Conservation (phyloP, 2,329 filamentous ascomycete genomes). For the Chaetomiaceae sp. region DNA sequence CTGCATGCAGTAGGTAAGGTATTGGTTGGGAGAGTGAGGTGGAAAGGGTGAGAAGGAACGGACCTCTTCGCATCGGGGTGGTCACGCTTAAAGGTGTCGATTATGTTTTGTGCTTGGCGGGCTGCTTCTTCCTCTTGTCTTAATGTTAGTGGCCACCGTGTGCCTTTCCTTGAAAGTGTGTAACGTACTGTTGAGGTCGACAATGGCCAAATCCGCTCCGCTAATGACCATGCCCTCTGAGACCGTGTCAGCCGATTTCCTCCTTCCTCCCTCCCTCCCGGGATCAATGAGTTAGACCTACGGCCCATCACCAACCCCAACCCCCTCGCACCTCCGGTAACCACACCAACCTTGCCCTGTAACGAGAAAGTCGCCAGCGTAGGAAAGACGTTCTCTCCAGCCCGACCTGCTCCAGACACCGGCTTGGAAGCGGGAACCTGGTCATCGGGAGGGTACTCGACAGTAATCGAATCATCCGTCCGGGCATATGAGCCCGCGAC, state of each 20-base stretch:
- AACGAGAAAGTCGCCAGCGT: conserved; percentile 84
- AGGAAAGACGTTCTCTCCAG: conserved; percentile 73
- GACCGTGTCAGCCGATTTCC: not conserved
- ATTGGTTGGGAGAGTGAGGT: not conserved
- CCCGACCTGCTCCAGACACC: conserved; percentile 63
- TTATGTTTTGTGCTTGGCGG: conserved; percentile 67
- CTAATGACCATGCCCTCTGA: conserved; percentile 75
- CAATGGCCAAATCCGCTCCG: conserved; percentile 83
- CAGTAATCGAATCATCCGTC: conserved; percentile 72
- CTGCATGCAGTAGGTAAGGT: conserved; percentile 35
- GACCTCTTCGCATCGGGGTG: conserved; percentile 71
- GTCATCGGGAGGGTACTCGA: conserved; percentile 72
- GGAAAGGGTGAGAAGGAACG: conserved; percentile 21
- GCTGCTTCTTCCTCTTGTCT: conserved; percentile 73
- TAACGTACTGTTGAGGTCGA: conserved; percentile 81
- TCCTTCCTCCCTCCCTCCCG: not conserved
- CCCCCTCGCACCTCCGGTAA: conserved; percentile 87
- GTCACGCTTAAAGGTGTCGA: conserved; percentile 71
- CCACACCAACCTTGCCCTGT: conserved; percentile 74
- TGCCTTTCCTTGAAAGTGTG: no score
- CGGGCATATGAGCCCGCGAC: conserved; percentile 63
- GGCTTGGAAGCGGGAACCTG: conserved; percentile 68
- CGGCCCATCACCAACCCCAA: conserved; percentile 86
- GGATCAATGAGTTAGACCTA: not conserved
- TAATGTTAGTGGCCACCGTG: not conserved